These are phyloP conservation scores for Komagataella ulmi DNA, from an alignment of 805 yeast species.

Conservation along the genomic window DNA sequence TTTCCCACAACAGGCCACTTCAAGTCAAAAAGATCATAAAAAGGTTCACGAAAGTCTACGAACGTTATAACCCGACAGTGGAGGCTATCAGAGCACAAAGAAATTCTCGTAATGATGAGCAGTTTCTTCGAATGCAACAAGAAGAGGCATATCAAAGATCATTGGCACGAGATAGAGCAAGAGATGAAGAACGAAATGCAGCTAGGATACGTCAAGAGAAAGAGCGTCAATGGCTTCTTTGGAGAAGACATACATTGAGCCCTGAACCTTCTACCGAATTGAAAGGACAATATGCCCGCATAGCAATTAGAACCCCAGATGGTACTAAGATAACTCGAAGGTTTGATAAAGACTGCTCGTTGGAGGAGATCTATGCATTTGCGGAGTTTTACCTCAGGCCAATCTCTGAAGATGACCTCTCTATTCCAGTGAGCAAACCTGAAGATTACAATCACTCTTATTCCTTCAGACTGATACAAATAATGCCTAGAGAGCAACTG, in stretches of 20 bases:
- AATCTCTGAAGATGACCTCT: constrained; percentile 10
- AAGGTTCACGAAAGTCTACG: constrained; percentile 22
- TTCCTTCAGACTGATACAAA: constrained; percentile 35
- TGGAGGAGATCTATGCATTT: constrained; percentile 60
- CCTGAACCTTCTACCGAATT: constrained; percentile 8
- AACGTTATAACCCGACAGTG: constrained; percentile 49
- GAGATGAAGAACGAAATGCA: constrained; percentile 26
- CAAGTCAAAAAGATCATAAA: constrained; percentile 18
- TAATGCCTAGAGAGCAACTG: constrained; percentile 43
- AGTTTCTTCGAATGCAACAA: constrained; percentile 52
- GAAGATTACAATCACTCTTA: constrained; percentile 30
- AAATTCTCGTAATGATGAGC: constrained; percentile 22
- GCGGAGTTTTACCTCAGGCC: constrained; percentile 37
- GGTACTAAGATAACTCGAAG: constrained; percentile 46
- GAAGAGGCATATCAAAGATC: constrained; percentile 68
- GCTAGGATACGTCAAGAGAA: constrained; percentile 4
- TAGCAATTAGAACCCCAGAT: constrained; percentile 54
- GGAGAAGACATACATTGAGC: constrained; percentile 24
- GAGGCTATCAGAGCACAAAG: constrained; percentile 49
- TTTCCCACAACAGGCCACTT: constrained; percentile 19
- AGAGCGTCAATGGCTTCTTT: constrained; percentile 29
- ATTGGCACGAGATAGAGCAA: constrained; percentile 48
- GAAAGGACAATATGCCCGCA: constrained; percentile 29
- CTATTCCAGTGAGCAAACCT: constrained; percentile 16
- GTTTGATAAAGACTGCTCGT: constrained; percentile 28